These are phyloP conservation scores for Euryodendron excelsum DNA, from an alignment of 148 eudicot species.

Conservation along the genomic window DNA sequence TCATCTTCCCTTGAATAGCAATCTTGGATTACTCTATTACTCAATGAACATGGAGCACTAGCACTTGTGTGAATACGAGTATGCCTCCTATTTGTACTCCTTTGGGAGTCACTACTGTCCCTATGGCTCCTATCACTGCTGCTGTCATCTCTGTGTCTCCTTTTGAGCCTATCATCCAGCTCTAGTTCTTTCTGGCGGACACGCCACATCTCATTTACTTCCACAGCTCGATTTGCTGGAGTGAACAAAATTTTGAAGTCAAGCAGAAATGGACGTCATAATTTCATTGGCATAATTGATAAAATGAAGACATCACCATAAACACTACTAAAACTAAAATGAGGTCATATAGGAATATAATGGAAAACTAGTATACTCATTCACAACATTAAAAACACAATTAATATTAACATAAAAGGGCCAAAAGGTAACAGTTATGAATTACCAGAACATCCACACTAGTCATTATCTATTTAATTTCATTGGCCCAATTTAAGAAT, in stretches of 20 bases:
- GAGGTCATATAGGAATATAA: background rate
- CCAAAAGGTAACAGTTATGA: background rate
- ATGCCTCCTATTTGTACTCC: slow-evolving; percentile 36
- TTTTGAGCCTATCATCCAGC: slow-evolving; percentile 55
- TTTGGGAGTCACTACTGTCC: slow-evolving; percentile 27
- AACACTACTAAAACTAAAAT: background rate
- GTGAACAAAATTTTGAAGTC: slow-evolving; percentile 11
- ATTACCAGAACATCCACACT: background rate
- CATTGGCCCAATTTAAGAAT: background rate
- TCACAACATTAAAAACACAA: background rate
- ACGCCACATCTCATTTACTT: slow-evolving; percentile 96
- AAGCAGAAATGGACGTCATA: background rate
- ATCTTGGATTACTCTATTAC: slow-evolving; percentile 42
- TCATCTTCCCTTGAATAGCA: slow-evolving; percentile 38
- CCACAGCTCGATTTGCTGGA: slow-evolving; percentile 85
- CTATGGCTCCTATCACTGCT: slow-evolving; percentile 29
- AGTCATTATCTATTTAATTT: background rate
- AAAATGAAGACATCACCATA: background rate
- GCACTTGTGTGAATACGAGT: slow-evolving; percentile 22
- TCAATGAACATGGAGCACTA: slow-evolving; percentile 41
- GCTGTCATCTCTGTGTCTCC: slow-evolving; percentile 32
- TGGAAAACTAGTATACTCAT: background rate
- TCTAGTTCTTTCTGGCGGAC: slow-evolving; percentile 76
- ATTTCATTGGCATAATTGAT: background rate
- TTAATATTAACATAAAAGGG: too few relatives aligned